A percentile compares a stretch with the other conserved stretches of the same genome.
Conservation (phyloP, 495 filamentous ascomycete species). For the Penicillium psychrofluorescens region DNA sequence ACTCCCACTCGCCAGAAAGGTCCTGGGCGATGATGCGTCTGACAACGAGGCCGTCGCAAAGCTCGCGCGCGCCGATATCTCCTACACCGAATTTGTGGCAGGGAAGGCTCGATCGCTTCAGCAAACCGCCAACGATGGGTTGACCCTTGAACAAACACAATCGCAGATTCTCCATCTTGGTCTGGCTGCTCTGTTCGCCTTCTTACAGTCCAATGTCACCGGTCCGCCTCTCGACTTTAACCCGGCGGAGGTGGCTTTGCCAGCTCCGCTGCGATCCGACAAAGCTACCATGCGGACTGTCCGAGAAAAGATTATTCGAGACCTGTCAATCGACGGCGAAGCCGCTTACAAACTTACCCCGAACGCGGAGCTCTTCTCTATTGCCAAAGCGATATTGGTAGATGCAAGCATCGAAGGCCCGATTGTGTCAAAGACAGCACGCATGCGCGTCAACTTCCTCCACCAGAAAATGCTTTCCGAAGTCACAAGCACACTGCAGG, state of each 20-base stretch:
- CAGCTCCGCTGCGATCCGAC: constrained; percentile 26
- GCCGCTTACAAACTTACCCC: constrained; percentile 79
- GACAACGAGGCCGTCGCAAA: constrained; percentile 16
- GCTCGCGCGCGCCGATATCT: constrained; percentile 20
- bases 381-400: constrained; percentile 53
- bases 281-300: constrained; percentile 24
- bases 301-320: constrained; percentile 47
- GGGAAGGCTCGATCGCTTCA: constrained; percentile 21
- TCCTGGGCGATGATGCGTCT: constrained; percentile 26
- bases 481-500: constrained; percentile 57
- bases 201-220: constrained; percentile 87
- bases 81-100: constrained; percentile 32
- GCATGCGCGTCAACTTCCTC: constrained; percentile 68
- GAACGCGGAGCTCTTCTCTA: constrained; percentile 68
- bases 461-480: constrained; percentile 86
- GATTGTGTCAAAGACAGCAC: constrained; percentile 30
- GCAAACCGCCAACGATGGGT: constrained; percentile 13
- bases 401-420: constrained; percentile 27
- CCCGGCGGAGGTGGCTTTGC: constrained; percentile 48
- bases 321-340: constrained; percentile 76
- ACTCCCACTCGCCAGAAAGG: constrained; percentile 26
- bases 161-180: constrained; percentile 52
- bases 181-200: constrained; percentile 68
- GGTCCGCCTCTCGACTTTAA: constrained; percentile 66
- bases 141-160: constrained; percentile 23